Evolutionary conservation across 805 yeast species (phyloP), one percentile per base, ranked within the genome.

Genomic region (Monosporozyma servazzii): DNA sequence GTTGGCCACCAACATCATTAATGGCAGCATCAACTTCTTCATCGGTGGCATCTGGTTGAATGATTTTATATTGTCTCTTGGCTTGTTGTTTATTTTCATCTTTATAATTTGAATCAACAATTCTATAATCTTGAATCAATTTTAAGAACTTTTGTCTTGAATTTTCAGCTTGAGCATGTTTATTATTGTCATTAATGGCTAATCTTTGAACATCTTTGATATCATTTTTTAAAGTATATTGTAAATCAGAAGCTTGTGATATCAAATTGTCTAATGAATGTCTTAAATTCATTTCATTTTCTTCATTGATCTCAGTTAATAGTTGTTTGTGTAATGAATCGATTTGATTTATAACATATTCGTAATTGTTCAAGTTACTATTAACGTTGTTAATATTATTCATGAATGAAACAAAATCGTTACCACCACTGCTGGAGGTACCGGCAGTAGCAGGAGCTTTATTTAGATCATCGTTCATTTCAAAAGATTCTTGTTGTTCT

Each of bases 11-110:
- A 51, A 80, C 80, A 62, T 88, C 95, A 59, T 84, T 90, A 53
- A 90, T 82, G 48, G 90, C 96, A 49, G 84, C 87, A 57, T 80
- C 81, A 54, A 91, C 86, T 72, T 91, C 95, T 48, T 76, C 86
- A 27, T 85, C 86, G 18, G 91, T 77, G 3, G 95, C 93, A 54
- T 82, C 85, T 8, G 95, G 96, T 62, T 82, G 85, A 56, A 88
- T 93, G 63, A 93, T 87, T 65, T 81, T 82, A 74, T 85, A 90
- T 76, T 91, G 98, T 69, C 96, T 82, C 62, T 84, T 90, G 48
- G 96, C 96, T 65, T 87, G 95, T 55, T 81, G 80, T 67, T 85
- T 82, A 68, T 87, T 88, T 61, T 84, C 81, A 67, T 85, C 89
- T 58, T 89, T 79, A 74, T 87, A 89, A 62, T 84, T 80, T 55